phyloP scores from a whole-genome alignment of 179 eudicot species.

The Spinacia oleracea region DNA sequence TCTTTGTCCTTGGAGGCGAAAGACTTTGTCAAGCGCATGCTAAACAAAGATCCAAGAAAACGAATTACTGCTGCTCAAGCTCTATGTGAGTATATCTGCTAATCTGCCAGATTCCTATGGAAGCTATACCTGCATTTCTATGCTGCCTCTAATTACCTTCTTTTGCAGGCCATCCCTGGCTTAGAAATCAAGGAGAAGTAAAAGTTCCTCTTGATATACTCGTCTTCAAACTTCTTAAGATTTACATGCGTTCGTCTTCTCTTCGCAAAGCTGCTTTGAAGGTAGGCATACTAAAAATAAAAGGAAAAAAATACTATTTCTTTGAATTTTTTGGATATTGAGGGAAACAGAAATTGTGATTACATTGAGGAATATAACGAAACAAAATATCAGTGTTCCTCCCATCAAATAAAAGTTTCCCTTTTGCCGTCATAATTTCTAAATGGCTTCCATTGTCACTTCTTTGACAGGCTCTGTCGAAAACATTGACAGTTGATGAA shows the following conservation, averaged over 20 bases:
- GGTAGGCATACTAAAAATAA: constrained; percentile 43
- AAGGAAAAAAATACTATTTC: too few relatives aligned
- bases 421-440: not conserved
- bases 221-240: constrained; percentile 62
- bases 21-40: constrained; percentile 78
- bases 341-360: not conserved
- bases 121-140: not conserved
- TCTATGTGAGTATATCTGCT: constrained; percentile 53
- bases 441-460: not conserved
- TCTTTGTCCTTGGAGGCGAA: constrained; percentile 67
- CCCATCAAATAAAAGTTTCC: not conserved
- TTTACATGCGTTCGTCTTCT: constrained; percentile 71
- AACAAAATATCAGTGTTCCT: not conserved
- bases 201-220: constrained; percentile 72
- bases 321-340: not conserved
- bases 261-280: constrained; percentile 78
- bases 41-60: constrained; percentile 83
- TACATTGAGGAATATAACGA: too few relatives aligned
- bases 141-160: constrained; percentile 17
- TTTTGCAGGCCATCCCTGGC: constrained; percentile 86
- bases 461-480: constrained; percentile 58
- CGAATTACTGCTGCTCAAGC: constrained; percentile 89
- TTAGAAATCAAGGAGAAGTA: constrained; percentile 45
- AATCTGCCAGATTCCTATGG: constrained; percentile 10
- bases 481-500: constrained; percentile 63